Evolutionary conservation across 345 rosid genomes (phyloP), one percentile per base, ranked within the genome.

Genomic region (Aethionema arabicum): DNA sequence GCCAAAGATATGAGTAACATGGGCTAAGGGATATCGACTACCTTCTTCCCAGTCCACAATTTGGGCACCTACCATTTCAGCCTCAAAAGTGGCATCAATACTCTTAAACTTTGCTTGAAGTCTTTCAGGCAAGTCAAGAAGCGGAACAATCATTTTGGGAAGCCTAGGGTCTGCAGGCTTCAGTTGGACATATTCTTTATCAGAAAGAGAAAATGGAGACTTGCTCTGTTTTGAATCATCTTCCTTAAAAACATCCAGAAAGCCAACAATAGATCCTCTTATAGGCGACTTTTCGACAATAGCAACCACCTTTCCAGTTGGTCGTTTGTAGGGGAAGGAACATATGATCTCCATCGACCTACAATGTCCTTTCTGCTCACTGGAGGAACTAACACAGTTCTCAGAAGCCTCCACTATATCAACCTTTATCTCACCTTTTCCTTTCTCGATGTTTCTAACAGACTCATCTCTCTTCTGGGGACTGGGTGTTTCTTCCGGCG

Each of bases 301-400:
- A 53, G 93, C 86, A 11, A 89, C 82, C 56, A 92, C 95, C 65
- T 72, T 83, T 37, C 88, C 96, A 4, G 96, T 89, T 14, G 98
- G 98, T 56, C 96, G 72, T 76, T 85, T 92, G 46, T 76, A 62
- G 38, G 93, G 89, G 59, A 68, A 70, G 45, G 76, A 76, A 68
- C 85, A 82, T 61, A 89, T 66, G 79, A 73, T 78, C 59, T 52
- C 83, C 65, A 79, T 52, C 32, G 78, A 78, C 76, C 74, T 77
- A 55, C 59, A 21, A 72, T 21, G 61, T 56, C 72, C 83, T 56
- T 69, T 76, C 65, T 72, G 63, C 61, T 43, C 64, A 43, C 27
- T 12, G 35, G 57, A 52, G 58, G 63, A 65, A 50, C 68, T 38
- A 61, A 54, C 67, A 69, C 57, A 32, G 63, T 46, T 54, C 29